Percentiles rank a stretch among this genome's conserved stretches.
Evolutionary conservation across 257 asterid species (phyloP).

Genomic region (Scutellaria barbata): DNA sequence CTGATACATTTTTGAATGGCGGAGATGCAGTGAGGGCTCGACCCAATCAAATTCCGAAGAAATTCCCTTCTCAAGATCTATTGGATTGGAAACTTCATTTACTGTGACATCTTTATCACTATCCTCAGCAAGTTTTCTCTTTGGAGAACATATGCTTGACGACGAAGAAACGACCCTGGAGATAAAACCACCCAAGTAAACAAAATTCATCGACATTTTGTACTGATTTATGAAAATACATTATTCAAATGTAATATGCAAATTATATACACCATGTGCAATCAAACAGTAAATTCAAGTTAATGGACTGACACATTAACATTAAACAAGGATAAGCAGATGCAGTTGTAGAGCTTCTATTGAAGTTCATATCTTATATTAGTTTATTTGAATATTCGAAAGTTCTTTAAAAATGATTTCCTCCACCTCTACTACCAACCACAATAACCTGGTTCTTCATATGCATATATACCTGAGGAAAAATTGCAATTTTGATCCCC

Average conservation of each 20-base stretch:
- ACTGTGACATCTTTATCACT: conserved; percentile 15
- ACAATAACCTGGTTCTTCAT: too few relatives aligned
- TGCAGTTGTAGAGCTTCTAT: too few relatives aligned
- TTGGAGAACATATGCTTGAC: background rate
- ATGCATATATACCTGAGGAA: too few relatives aligned
- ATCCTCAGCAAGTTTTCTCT: too few relatives aligned
- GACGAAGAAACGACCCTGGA: conserved; percentile 52
- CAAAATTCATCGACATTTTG: background rate
- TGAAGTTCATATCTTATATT: too few relatives aligned
- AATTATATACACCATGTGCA: background rate
- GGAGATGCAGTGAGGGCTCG: conserved; percentile 53
- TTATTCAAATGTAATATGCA: background rate
- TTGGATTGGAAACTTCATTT: conserved; percentile 28
- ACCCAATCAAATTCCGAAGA: conserved; percentile 56
- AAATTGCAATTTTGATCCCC: too few relatives aligned
- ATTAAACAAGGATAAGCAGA: too few relatives aligned
- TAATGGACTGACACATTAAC: too few relatives aligned
- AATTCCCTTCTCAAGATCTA: conserved; percentile 18
- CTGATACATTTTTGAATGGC: conserved; percentile 39
- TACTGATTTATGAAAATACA: background rate
- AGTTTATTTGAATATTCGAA: too few relatives aligned
- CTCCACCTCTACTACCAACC: too few relatives aligned
- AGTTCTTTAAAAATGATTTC: too few relatives aligned
- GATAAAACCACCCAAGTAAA: background rate
- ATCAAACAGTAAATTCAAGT: background rate